phyloP scores from a whole-genome alignment of 257 asterid genomes.

The Rauvolfia tetraphylla region DNA sequence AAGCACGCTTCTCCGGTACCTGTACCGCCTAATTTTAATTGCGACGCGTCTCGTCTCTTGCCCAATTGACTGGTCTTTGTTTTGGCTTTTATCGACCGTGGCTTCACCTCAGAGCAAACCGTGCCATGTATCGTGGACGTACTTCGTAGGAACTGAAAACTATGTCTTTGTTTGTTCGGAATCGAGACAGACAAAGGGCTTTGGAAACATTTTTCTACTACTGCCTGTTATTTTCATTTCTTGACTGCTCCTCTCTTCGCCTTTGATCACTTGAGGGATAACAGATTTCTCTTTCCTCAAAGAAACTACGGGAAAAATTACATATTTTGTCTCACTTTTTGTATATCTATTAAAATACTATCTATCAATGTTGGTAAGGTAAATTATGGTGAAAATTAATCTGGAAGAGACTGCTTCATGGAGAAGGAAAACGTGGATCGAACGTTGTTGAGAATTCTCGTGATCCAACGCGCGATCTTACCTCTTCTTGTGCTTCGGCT shows the following conservation, averaged over 20 bases:
- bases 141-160: slow-evolving; percentile 20
- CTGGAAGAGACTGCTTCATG: no score
- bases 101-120: slow-evolving; percentile 5
- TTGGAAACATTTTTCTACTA: slow-evolving; percentile 2
- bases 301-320: no score
- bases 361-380: no score
- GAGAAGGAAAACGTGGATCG: slow-evolving; percentile 22
- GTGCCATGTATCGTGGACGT: slow-evolving; percentile 1
- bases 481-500: slow-evolving; percentile 12
- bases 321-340: no score
- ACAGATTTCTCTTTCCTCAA: no score
- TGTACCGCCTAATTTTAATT: not conserved
- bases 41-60: no score
- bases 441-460: slow-evolving; percentile 32
- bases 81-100: not conserved
- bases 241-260: no score
- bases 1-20: slow-evolving; percentile 5
- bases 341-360: no score
- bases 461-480: slow-evolving; percentile 30
- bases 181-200: not conserved
- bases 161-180: not conserved
- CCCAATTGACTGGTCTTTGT: not conserved
- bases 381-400: no score
- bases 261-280: no score
- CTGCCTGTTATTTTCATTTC: no score